Conservation (phyloP, 2,329 filamentous ascomycete species). For the Paracamarosporium sp. region DNA sequence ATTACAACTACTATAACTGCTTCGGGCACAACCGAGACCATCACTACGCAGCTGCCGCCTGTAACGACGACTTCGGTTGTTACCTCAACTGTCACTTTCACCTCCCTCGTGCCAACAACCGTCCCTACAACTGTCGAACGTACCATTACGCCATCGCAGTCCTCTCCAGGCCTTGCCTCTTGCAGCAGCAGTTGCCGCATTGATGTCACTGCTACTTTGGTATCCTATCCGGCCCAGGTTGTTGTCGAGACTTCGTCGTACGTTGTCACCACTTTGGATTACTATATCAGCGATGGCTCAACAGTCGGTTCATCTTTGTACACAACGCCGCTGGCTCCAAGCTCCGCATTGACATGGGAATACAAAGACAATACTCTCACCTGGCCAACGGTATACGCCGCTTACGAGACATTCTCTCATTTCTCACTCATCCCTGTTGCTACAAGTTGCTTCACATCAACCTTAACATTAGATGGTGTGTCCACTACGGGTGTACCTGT, state of each 20-base stretch:
- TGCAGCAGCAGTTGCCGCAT: constrained; percentile 39
- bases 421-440: constrained; percentile 28
- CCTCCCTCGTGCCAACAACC: constrained; percentile 26
- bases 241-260: constrained; percentile 17
- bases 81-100: constrained; percentile 30
- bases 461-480: constrained; percentile 25
- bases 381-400: constrained; percentile 40
- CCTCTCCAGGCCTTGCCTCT: constrained; percentile 10
- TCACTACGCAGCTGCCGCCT: constrained; percentile 34
- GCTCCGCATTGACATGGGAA: constrained; percentile 32
- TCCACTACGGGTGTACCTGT: constrained; percentile 33
- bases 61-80: constrained; percentile 29
- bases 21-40: constrained; percentile 23
- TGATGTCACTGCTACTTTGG: constrained; percentile 35
- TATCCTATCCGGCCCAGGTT: constrained; percentile 37
- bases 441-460: constrained; percentile 27
- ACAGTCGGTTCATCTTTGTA: constrained; percentile 21
- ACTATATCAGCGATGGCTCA: constrained; percentile 24
- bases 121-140: constrained; percentile 24
- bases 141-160: constrained; percentile 18
- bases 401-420: constrained; percentile 38
- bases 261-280: constrained; percentile 22
- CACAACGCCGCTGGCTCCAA: constrained; percentile 19
- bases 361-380: constrained; percentile 33
- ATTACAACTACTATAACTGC: constrained; percentile 5